Percentiles rank a stretch among this genome's conserved stretches.
Evolutionary conservation across 306 rosid genomes (phyloP).

Genomic region (Sesbania bispinosa): DNA sequence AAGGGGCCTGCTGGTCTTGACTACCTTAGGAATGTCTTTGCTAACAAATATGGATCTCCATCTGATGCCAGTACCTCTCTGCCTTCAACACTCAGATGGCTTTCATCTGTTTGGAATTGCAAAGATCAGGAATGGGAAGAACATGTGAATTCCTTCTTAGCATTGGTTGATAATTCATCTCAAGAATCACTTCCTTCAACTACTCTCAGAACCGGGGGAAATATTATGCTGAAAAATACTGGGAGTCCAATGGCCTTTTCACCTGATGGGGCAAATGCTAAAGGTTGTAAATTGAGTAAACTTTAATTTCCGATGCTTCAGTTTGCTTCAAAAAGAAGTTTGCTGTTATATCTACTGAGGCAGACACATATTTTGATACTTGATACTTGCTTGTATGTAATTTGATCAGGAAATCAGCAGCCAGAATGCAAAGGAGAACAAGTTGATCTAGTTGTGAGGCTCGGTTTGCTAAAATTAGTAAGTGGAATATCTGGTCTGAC

Average conservation of each 20-base stretch:
- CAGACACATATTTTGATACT: background rate
- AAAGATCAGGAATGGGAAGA: slow-evolving; percentile 90
- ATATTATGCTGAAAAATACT: slow-evolving; percentile 42
- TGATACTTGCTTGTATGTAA: background rate
- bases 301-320: background rate
- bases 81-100: slow-evolving; percentile 63
- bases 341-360: background rate
- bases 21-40: slow-evolving; percentile 78
- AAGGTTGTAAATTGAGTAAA: slow-evolving; percentile 35
- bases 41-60: slow-evolving; percentile 70
- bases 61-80: slow-evolving; percentile 56
- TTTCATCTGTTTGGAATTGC: slow-evolving; percentile 56
- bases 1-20: slow-evolving; percentile 88
- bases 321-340: background rate
- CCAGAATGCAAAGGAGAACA: slow-evolving; percentile 77
- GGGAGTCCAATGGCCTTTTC: slow-evolving; percentile 26
- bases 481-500: slow-evolving; percentile 63
- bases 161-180: slow-evolving; percentile 42
- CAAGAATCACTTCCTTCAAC: slow-evolving; percentile 69
- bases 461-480: slow-evolving; percentile 74
- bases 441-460: slow-evolving; percentile 70
- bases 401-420: slow-evolving; percentile 51
- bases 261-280: slow-evolving; percentile 26
- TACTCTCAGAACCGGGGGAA: slow-evolving; percentile 75
- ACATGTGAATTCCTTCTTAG: slow-evolving; percentile 36